Evolutionary conservation across 208 protist genomes (phyloP).

Genomic region (Hexamita inflata): DNA sequence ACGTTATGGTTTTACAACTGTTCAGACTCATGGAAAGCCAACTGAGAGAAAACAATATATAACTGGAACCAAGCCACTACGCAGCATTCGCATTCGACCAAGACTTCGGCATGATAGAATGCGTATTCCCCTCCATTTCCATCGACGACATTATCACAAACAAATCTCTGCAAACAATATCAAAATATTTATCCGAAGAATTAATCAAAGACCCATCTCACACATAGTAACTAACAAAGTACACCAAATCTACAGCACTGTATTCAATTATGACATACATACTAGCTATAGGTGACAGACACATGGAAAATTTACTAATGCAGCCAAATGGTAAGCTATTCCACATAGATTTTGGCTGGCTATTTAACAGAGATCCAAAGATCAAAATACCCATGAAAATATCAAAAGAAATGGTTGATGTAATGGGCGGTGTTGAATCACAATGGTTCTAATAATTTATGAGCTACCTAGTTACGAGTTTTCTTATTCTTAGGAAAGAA

Average conservation of each 20-base stretch:
- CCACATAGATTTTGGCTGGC: conserved; percentile 46
- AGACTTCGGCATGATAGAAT: too few species aligned
- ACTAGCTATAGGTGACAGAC: conserved; percentile 42
- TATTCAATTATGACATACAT: conserved; percentile 46
- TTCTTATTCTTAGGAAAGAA: background rate
- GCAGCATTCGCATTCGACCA: too few species aligned
- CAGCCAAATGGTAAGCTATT: conserved; percentile 31
- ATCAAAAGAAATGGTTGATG: conserved; percentile 33
- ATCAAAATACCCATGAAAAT: conserved; percentile 32
- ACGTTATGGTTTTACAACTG: too few species aligned
- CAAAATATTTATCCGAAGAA: too few species aligned
- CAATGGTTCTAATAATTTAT: background rate
- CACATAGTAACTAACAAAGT: conserved; percentile 25
- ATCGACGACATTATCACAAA: too few species aligned
- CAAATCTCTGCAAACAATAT: too few species aligned
- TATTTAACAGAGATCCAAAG: conserved; percentile 42
- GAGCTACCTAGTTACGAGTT: background rate
- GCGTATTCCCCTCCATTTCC: too few species aligned
- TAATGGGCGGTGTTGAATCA: conserved; percentile 29
- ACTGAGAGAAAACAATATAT: too few species aligned
- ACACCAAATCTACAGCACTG: conserved; percentile 32
- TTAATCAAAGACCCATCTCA: background rate
- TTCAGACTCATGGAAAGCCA: too few species aligned
- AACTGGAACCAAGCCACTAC: too few species aligned
- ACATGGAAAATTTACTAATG: conserved; percentile 42